Base-by-base conservation (phyloP, 805 yeast species). In the fission yeast (Schizosaccharomyces pombe) region DNA sequence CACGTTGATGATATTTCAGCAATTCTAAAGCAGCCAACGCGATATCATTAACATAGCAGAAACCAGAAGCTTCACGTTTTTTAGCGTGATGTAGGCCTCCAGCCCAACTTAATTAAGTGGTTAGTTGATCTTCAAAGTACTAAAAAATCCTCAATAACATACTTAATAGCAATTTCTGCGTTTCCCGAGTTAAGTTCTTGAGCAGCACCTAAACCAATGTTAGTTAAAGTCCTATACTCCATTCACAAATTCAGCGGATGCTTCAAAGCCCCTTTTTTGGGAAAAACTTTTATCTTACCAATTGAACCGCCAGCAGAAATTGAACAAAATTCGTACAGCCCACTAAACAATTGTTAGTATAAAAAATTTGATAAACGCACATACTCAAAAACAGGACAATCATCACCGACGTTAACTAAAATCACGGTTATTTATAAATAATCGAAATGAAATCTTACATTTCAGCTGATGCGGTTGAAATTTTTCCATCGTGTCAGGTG, bases 11-110 rank as follows among this genome's bases (percentile, higher is more conserved):
- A 59, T 84, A 85, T 54, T 95, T 71, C 57, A 89, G 70, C 47
- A 89, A 72, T 64, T 89, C 85, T 58, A 89, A 71, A 47, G 87
- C 85, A 52, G 94, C 85, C 52, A 89, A 70, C 1, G 86, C 97
- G 58, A 89, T 89, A 69, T 89, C 63, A 68, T 89, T 89, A 49
- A 86, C 80, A 62, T 89, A 89, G 69, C 97, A 89, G 65, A 89
- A 89, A 31, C 97, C 97, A 56, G 86, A 78, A 5, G 97, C 95
- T 66, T 86, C 95, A 49, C 78, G 75, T 68, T 89, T 89, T 63
- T 89, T 89, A 4, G 97, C 97, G 68, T 89, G 97, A 67, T 89
- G 97, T 52, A 89, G 72, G 2, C 97, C 97, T 40, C 97, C 97
- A 11, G 94, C 83, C 84, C 94, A 89, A 68, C 89, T 89, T 57